These are phyloP conservation scores for Pleurotus sapidus DNA, from an alignment of 768 basidiomycete genomes.

Conservation along the genomic window DNA sequence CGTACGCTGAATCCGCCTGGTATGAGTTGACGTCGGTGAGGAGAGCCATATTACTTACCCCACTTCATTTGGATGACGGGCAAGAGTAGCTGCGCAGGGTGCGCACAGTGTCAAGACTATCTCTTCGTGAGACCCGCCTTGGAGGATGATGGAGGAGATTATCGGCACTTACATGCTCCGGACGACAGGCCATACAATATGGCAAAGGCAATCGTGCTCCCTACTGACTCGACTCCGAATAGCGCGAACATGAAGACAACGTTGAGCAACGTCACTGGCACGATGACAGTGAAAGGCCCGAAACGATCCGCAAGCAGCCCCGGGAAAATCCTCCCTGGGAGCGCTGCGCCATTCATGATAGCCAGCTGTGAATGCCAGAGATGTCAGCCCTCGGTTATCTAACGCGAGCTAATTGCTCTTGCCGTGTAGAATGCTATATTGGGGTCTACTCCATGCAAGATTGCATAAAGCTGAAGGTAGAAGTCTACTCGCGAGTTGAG, in stretches of 20 bases:
- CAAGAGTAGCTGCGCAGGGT: neutral
- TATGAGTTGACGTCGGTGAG: too few species aligned
- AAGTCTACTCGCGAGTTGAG: conserved; percentile 32
- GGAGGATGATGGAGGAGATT: too few species aligned
- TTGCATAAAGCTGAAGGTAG: conserved; percentile 51
- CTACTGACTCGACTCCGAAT: conserved; percentile 35
- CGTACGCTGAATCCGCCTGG: neutral
- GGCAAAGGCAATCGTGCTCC: conserved; percentile 39
- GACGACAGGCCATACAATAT: conserved; percentile 52
- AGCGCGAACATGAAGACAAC: conserved; percentile 43
- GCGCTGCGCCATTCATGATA: conserved; percentile 47
- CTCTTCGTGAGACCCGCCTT: neutral
- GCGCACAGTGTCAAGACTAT: neutral
- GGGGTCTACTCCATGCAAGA: conserved; percentile 36
- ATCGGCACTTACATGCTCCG: conserved; percentile 37
- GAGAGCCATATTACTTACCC: neutral
- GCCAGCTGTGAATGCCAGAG: conserved; percentile 30
- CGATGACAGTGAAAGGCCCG: conserved; percentile 49
- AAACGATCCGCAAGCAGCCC: conserved; percentile 51
- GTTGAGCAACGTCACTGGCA: conserved; percentile 36
- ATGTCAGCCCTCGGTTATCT: too few species aligned
- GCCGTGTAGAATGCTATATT: conserved; percentile 48
- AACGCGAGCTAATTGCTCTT: neutral
- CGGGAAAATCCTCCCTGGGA: conserved; percentile 55
- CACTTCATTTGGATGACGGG: neutral